Evolutionary conservation across 169 alveolate genomes (phyloP).

Genomic region (Besnoitia besnoiti): DNA sequence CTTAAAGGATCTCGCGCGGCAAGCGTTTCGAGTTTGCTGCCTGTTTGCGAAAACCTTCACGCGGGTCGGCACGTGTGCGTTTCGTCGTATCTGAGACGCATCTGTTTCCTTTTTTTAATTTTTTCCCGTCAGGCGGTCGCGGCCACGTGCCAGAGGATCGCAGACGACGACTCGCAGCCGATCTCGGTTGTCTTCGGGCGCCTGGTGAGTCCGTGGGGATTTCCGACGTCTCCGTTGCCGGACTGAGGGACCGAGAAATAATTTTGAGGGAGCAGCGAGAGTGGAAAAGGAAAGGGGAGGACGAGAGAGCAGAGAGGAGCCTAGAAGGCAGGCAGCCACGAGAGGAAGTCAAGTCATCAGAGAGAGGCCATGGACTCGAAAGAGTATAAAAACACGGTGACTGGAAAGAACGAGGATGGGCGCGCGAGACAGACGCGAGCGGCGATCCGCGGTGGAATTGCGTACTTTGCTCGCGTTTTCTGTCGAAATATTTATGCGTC

Average conservation of each 20-base stretch:
- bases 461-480: background rate
- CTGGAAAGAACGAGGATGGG: background rate
- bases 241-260: no score
- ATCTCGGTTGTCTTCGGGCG: conserved; percentile 35
- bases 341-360: background rate
- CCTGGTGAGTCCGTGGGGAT: background rate
- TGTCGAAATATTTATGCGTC: background rate
- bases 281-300: background rate
- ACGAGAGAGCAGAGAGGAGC: background rate
- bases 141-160: conserved; percentile 18
- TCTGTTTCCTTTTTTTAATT: background rate
- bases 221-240: background rate
- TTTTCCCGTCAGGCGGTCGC: conserved; percentile 15
- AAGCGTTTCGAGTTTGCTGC: no score
- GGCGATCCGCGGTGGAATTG: no score
- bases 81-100: background rate
- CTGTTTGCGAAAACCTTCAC: no score
- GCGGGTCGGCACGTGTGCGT: no score
- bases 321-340: background rate
- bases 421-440: background rate
- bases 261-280: background rate
- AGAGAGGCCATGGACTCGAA: background rate
- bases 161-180: conserved; percentile 17
- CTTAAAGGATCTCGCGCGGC: no score
- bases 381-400: background rate